Percentiles rank a stretch among this genome's conserved stretches.
Conservation (phyloP, 108 stramenopile genomes). For the Licmophora abbreviata region DNA sequence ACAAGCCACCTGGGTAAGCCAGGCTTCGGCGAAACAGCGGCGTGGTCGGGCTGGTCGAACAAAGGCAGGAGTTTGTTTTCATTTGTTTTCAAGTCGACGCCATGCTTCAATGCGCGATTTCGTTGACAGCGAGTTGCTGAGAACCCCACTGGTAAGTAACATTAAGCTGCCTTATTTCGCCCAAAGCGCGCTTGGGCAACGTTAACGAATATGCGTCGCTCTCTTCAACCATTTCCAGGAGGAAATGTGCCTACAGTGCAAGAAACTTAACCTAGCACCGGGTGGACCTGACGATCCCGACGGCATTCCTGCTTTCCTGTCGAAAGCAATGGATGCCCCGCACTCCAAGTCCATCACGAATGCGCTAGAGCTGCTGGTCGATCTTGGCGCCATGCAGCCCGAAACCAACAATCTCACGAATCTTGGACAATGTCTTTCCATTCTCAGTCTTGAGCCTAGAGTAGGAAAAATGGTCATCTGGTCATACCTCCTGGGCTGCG, state of each 20-base stretch:
- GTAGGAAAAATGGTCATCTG: constrained; percentile 74
- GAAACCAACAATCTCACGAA: constrained; percentile 70
- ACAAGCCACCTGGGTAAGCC: constrained; percentile 73
- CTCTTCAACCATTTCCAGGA: constrained; percentile 32
- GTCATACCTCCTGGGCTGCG: constrained; percentile 57
- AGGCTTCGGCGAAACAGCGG: constrained; percentile 80
- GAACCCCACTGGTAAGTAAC: constrained; percentile 42
- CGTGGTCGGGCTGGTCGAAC: constrained; percentile 74
- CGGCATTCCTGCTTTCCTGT: constrained; percentile 60
- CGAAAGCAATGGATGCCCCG: constrained; percentile 66
- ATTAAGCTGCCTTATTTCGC: constrained; percentile 61
- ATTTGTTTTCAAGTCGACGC: constrained; percentile 56
- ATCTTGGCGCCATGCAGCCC: constrained; percentile 62
- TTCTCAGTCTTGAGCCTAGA: constrained; percentile 47
- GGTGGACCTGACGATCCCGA: constrained; percentile 58
- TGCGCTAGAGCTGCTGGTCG: constrained; percentile 65
- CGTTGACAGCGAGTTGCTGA: constrained; percentile 63
- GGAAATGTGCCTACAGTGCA: constrained; percentile 60
- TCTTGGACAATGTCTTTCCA: constrained; percentile 57
- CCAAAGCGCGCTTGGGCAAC: constrained; percentile 17
- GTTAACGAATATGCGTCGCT: constrained; percentile 63
- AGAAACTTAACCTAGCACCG: constrained; percentile 50
- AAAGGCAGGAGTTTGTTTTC: constrained; percentile 74
- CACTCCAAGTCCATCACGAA: constrained; percentile 46
- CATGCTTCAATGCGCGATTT: constrained; percentile 46